Base-by-base conservation (phyloP, 1,139 yeast genomes). In the Saccharomyces hybrid region DNA sequence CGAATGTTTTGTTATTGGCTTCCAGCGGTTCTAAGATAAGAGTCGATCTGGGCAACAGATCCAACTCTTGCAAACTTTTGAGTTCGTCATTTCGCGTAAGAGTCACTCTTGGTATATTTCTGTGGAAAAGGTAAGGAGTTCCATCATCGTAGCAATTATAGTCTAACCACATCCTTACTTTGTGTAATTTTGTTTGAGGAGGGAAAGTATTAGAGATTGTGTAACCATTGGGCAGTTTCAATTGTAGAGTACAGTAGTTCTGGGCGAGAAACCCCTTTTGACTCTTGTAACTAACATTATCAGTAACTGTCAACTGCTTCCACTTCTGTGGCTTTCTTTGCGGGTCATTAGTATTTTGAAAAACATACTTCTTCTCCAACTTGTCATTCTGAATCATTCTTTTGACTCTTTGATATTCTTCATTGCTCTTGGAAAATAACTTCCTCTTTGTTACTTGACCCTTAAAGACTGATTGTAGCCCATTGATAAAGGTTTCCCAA, bases 141-240 rank as follows among this genome's bases (percentile, higher is more conserved):
- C 75, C 72, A 4, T 78, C 78, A 57, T 78, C 81, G 1, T 76
- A 75, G 53, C 83, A 72, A 57, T 78, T 77, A 5, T 61, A 61
- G 57, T 83, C 88, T 5, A 86, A 74, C 88, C 89, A 86, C 20
- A 65, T 67, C 52, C 93, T 75, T 4, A 85, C 90, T 53, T 77
- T 80, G 47, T 68, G 61, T 48, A 69, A 52, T 1, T 63, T 65
- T 13, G 58, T 54, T 8, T 54, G 48, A 1, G 70, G 61, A 14
- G 54, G 55, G 47, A 69, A 69, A 13, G 61, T 60, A 42, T 63
- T 62, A 13, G 61, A 64, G 13, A 69, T 50, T 14, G 65, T 61
- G 23, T 59, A 58, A 41, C 70, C 66, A 50, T 68, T 60, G 4
- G 70, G 65, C 28, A 67, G 54, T 48, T 63, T 63, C 34, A 69